Base-by-base conservation (phyloP, 2,329 filamentous ascomycete species). In the Blastomyces emzantsi region DNA sequence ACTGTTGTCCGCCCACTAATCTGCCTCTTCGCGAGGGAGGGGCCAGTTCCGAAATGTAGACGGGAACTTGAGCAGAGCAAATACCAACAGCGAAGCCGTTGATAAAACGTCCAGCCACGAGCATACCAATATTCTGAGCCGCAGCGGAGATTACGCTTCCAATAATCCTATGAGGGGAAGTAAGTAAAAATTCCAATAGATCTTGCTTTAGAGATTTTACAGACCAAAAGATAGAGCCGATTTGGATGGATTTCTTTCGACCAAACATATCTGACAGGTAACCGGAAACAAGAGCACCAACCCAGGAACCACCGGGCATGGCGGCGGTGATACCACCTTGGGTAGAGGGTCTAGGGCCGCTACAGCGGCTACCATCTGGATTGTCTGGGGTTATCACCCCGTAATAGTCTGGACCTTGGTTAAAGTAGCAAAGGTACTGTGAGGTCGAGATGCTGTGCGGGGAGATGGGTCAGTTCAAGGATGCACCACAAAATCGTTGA, bases 241-340 rank as follows among this genome's bases (percentile, higher is more conserved):
- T 58, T 55, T 76, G 73, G 43, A 77, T 80, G 3, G 80, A 74
- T 17, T 71, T 74, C 61, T 81, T 71, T 60, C 75, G 74, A 54
- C 75, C 75, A 15, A 75, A 66, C 22, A 64, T 63, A 61, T 77
- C 75, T 1, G 73, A 74, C 28, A 76, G 62, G 2, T 68, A 71
- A 15, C 73, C 75, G 8, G 74, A 73, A 30, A 64, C 68, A 13
- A 76, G 75, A 58, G 87, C 83, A 65, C 86, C 87, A 30, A 87
- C 73, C 77, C 85, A 89, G 0, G 87, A 89, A 43, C 87, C 87
- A 62, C 82, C 87, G 22, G 87, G 84, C 85, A 90, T 90, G 54
- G 86, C 78, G 28, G 87, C 87, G 0, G 85, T 87, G 70, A 90
- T 89, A 36, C 80, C 85, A 19, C 85, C 86, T 74, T 88, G 86